Conservation (phyloP, 1,284 basidiomycete species). For the Crucibulum cyathiforme region DNA sequence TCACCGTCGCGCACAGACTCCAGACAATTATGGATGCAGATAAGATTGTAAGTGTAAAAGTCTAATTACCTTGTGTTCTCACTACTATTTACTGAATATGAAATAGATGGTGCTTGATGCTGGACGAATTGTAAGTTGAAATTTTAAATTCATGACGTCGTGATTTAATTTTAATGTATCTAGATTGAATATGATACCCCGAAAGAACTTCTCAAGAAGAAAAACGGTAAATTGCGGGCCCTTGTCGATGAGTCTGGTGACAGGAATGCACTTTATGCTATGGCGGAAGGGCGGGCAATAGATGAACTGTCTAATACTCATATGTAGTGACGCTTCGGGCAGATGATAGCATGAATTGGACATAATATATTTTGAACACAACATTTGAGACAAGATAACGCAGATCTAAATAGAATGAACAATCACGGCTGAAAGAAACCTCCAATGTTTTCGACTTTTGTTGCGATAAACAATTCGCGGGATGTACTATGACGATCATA, state of each 20-base stretch:
- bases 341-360: not conserved
- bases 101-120: conserved; percentile 44
- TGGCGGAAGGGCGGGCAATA: conserved; percentile 33
- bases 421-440: not conserved
- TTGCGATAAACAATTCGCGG: not conserved
- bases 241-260: conserved; percentile 69
- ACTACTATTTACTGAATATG: not conserved
- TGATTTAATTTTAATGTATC: not conserved
- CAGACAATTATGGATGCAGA: conserved; percentile 76
- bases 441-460: no score
- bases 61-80: not conserved
- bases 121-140: conserved; percentile 39
- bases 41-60: conserved; percentile 43
- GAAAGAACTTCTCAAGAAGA: conserved; percentile 56
- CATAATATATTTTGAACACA: conserved; percentile 1
- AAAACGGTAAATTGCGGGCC: conserved; percentile 57
- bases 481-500: not conserved
- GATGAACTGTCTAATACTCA: not conserved
- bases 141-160: conserved; percentile 22
- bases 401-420: not conserved
- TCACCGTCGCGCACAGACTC: conserved; percentile 73
- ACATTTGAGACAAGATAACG: not conserved
- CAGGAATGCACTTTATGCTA: conserved; percentile 48
- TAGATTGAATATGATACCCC: conserved; percentile 67
- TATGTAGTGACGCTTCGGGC: not conserved